Conservation (phyloP, 108 stramenopile genomes). For the Nitzschia inconspicua region DNA sequence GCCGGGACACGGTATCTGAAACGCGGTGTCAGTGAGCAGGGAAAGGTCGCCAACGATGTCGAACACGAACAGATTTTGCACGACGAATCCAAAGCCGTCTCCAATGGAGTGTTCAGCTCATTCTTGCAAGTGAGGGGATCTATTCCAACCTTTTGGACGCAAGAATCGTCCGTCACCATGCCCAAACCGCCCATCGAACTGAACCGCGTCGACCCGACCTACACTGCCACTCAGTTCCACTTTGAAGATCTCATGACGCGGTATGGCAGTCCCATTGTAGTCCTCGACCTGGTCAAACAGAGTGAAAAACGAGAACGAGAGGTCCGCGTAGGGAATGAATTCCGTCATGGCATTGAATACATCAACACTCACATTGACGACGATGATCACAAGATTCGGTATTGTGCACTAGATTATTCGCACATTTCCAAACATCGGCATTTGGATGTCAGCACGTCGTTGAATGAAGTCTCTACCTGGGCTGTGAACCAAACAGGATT, state of each 20-base stretch:
- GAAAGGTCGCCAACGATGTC: constrained; percentile 95
- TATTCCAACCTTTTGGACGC: constrained; percentile 98
- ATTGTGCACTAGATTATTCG: constrained; percentile 87
- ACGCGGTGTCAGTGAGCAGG: constrained; percentile 92
- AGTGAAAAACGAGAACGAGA: constrained; percentile 92
- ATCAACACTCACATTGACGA: constrained; percentile 90
- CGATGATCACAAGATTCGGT: constrained; percentile 80
- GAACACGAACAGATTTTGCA: constrained; percentile 95
- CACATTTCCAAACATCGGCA: constrained; percentile 87
- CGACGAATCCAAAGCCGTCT: constrained; percentile 68
- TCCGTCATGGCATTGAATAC: constrained; percentile 89
- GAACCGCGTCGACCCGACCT: constrained; percentile 91
- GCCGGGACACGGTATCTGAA: constrained; percentile 98
- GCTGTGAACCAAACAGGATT: constrained; percentile 93
- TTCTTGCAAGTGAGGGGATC: constrained; percentile 95
- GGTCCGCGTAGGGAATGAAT: constrained; percentile 93
- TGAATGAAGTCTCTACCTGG: constrained; percentile 93
- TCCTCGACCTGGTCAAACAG: constrained; percentile 96
- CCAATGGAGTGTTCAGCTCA: constrained; percentile 81
- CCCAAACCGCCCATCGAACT: constrained; percentile 97
- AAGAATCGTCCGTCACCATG: constrained; percentile 90
- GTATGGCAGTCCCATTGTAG: constrained; percentile 90
- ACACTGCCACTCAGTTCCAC: constrained; percentile 90
- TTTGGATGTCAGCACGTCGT: constrained; percentile 81
- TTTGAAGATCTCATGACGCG: constrained; percentile 92